Evolutionary conservation across 805 yeast species (phyloP), one percentile per base, ranked within the genome.

Genomic region (Kodamaea hsintzibuensis): DNA sequence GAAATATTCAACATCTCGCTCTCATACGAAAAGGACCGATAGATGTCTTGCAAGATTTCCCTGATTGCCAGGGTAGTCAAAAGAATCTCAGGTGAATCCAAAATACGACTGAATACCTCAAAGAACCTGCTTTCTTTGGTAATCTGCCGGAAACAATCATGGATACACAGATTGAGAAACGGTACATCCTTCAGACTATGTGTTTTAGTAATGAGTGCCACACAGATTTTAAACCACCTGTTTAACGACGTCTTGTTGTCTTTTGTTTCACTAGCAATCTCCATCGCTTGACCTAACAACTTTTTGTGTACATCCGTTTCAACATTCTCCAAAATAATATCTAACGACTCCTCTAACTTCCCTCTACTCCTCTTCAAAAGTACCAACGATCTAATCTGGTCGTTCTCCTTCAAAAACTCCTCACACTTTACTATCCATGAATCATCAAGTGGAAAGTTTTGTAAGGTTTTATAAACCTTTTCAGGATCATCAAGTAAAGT

Each of bases 21-120:
- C 58, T 90, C 96, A 58, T 86, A 82, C 10, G 82, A 72, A 60
- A 84, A 87, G 0, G 91, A 83, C 2, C 82, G 66, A 53, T 84
- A 84, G 1, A 89, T 79, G 56, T 88, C 91, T 22, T 76, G 76
- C 18, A 91, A 67, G 14, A 88, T 79, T 1, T 77, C 76, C 42
- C 85, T 73, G 13, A 89, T 79, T 0, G 84, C 81, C 3, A 87
- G 63, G 7, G 83, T 82, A 5, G 88, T 80, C 16, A 51, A 35
- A 4, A 13, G 38, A 9, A 47, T 35, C 25, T 78, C 76, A 0
- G 77, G 65, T 1, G 85, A 74, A 42, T 77, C 79, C 38, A 89
- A 68, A 53, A 87, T 83, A 43, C 71, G 68, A 30, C 83, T 78
- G 58, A 87, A 78, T 1, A 87, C 83, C 14, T 72, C 70, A 50